Base-by-base conservation (phyloP, 2,329 filamentous ascomycete species). In the Talaromyces sp. region DNA sequence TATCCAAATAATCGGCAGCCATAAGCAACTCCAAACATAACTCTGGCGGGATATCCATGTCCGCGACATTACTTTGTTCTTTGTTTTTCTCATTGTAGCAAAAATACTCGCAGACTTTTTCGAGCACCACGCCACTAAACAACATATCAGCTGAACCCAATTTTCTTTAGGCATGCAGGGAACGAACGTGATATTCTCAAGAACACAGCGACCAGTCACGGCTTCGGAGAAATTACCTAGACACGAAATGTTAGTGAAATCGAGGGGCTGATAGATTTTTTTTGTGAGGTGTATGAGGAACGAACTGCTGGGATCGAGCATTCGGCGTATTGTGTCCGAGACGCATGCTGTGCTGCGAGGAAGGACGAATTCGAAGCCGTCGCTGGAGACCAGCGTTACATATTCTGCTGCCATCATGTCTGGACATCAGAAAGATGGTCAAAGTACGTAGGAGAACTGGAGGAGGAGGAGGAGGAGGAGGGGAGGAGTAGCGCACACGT, bases 91-190 rank as follows among this genome's bases (percentile, higher is more conserved):
- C 82, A 64, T 86, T 84, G 75, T 88, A 89, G 72, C 86, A 87
- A 51, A 89, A 80, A 69, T 89, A 89, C 70, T 88, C 85, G 79
- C 86, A 88, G 58, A 89, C 84, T 71, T 88, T 88, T 68, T 89
- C 86, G 1, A 89, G 78, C 11, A 88, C 80, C 27, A 86, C 73
- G 29, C 83, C 86, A 66, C 84, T 88, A 64, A 32, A 58, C 4
- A 46, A 19, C 21, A 9, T 11, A 46, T 46, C n/a, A 43, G 38
- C 8, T 35, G 14, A 4, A 14, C 31, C 21, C 7, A n/a, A n/a
- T 24, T 21, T n/a, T 11, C 8, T 17, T 10, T 21, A 11, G 2
- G 56, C 13, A 41, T 10, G 32, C 38, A 19, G 11, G 26, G 17
- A 6, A 69, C 75, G 35, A 74, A 86, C 84, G 80, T 84, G 68